Evolutionary conservation across 345 rosid genomes (phyloP), one percentile per base, ranked within the genome.

Genomic region (Durio zibethinus): DNA sequence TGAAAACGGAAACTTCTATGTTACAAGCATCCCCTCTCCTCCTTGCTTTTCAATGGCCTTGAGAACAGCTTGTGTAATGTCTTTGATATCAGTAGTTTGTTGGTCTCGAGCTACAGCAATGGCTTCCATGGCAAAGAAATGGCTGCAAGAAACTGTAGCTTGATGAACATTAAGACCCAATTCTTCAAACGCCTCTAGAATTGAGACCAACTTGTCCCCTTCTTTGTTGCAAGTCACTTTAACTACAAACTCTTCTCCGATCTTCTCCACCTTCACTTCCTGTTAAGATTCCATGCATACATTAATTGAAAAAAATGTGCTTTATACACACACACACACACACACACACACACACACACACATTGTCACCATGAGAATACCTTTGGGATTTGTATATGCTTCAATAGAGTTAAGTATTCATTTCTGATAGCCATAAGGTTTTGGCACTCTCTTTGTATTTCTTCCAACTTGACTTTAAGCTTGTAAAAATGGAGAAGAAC

Each of bases 221-320:
- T 83, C 87, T 79, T 81, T 87, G 76, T 79, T 81, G 56, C 90
- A 83, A 1, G 29, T 80, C 71, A 91, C 88, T 77, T 74, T 86
- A 59, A 94, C 87, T 31, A 74, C 33, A 76, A 83, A 86, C 59
- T 70, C 83, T 72, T 85, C 88, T 53, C 85, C 91, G 59, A 76
- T 69, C 82, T 88, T 86, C 80, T 91, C 90, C 64, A 92, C 96
- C 81, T 84, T 85, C 81, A 94, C 91, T 63, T 88, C 91, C 90
- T 80, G 80, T 77, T 72, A 56, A 53, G 2, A 31, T 40, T 35
- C 53, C 75, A 77, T 53, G 23, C 38, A 72, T 3, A 65, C 9
- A 60, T 31, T 5, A 43, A 5, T 11, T 72, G 54, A 14, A 16
- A 15, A 4, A 15, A 4, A 18, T 7, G 48, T 14, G 73, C 18